Base-by-base conservation (phyloP, 495 filamentous ascomycete genomes). In the Hyaloscypha bicolor region DNA sequence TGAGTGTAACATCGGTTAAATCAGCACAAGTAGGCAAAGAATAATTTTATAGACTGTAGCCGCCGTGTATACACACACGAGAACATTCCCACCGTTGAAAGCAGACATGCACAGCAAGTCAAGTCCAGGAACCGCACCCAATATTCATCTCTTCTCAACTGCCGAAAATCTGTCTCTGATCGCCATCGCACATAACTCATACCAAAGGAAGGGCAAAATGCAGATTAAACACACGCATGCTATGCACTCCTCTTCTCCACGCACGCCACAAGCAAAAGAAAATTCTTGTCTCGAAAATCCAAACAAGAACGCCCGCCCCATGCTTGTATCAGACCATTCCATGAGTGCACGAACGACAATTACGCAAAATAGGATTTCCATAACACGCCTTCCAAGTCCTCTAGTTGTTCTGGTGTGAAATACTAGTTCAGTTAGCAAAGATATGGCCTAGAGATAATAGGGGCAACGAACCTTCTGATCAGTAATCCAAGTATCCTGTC, bases 291-390 rank as follows among this genome's bases (percentile, higher is more conserved):
- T 48, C 42, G 16, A 48, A 16, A 16, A 48, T 25, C 2, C 25
- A 48, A 14, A 14, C 8, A 48, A 48, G 42, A 48, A 48, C 42
- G 42, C 42, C 42, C 42, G 9, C 42, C 42, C 11, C 16, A 48
- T 48, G 42, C 42, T 6, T 48, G 9, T 48, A 48, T 48, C 42
- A 48, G 42, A 19, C 42, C 42, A 16, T 48, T 48, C 42, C 42
- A 59, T 59, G 19, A 59, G 25, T 12, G 19, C 5, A 32, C 22
- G 30, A 29, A 32, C 53, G 30, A 59, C 56, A 32, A 35, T 70
- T 84, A 98, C 64, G 95, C 95, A 82, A 98, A 99, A 76, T 99
- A 99, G 74, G 93, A 97, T 88, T 98, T 98, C 96, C 96, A 99
- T 64, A 99, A 82, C 45, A 98, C 96, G 53, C 95, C 95, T 71